Evolutionary conservation across 2,329 filamentous ascomycete species (phyloP), one percentile per base, ranked within the genome.

Genomic region (Colletotrichum euphorbiae): DNA sequence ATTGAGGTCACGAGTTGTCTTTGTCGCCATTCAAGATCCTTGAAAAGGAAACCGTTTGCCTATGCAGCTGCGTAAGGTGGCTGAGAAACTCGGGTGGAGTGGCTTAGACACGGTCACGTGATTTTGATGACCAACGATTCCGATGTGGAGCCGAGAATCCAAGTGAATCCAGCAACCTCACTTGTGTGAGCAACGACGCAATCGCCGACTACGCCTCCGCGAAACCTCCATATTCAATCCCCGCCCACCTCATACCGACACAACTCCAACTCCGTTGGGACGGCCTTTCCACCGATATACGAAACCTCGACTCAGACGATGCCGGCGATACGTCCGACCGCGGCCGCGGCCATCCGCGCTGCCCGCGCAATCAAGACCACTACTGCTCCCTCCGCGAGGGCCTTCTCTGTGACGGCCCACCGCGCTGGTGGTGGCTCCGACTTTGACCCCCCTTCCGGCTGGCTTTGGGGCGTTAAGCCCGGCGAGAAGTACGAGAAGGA

Each of bases 401-500:
- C 72, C 73, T 84, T 86, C 79, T 80, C 82, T 68, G 77, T 80
- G 58, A 83, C 83, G 69, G 73, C 81, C 71, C 80, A 79, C 75
- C 79, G 77, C 72, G 76, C 73, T 72, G 79, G 79, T 65, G 78
- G 76, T 72, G 79, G 79, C 70, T 86, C 89, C 73, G 91, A 94
- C 79, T 99, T 94, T 82, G 96, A 99, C 74, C 90, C 94, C 54
- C 95, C 96, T 3, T 87, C 85, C 64, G 96, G 96, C 75, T 98
- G 94, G 93, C 89, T 99, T 75, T 98, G 93, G 80, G 94, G 94
- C 73, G 88, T 98, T 75, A 94, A 94, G 85, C 96, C 96, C 40
- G 94, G 94, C 71, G 93, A 98, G 89, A 97, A 98, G 86, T 90
- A 93, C 78, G 89, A 97, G 87, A 92, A 93, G 80, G 96, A 99